These are phyloP conservation scores for Lactarius sp. DNA, from an alignment of 768 basidiomycete genomes.

Conservation along the genomic window DNA sequence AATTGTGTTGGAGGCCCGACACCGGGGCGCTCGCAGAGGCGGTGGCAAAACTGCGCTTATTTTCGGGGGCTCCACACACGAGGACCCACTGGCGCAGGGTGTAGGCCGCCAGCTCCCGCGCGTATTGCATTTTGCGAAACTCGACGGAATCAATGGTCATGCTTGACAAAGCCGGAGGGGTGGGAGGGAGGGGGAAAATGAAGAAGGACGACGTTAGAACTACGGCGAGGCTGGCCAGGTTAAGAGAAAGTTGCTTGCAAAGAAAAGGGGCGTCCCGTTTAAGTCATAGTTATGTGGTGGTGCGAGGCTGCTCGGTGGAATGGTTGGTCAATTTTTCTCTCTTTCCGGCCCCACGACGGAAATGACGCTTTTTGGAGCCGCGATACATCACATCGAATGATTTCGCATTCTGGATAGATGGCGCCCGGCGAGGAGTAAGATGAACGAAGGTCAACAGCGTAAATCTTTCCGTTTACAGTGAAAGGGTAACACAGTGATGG, in stretches of 20 bases:
- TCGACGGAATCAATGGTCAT: conserved; percentile 28
- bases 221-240: too few relatives aligned
- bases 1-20: background rate
- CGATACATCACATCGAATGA: too few relatives aligned
- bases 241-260: background rate
- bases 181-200: too few relatives aligned
- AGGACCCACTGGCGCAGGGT: conserved; percentile 38
- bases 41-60: conserved; percentile 10
- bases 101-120: conserved; percentile 37
- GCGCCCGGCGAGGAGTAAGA: background rate
- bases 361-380: too few relatives aligned
- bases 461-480: too few relatives aligned
- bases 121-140: conserved; percentile 34
- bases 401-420: background rate
- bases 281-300: too few relatives aligned
- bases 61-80: conserved; percentile 30
- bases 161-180: background rate
- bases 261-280: background rate
- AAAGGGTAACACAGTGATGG: background rate
- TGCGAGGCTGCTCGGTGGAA: too few relatives aligned
- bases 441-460: too few relatives aligned
- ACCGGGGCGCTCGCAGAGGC: background rate
- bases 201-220: too few relatives aligned
- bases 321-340: too few relatives aligned
- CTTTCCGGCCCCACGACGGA: too few relatives aligned